A percentile compares a stretch with the other conserved stretches of the same genome.
Conservation (phyloP, 31 red algal genomes). For the Endocladia muricata region DNA sequence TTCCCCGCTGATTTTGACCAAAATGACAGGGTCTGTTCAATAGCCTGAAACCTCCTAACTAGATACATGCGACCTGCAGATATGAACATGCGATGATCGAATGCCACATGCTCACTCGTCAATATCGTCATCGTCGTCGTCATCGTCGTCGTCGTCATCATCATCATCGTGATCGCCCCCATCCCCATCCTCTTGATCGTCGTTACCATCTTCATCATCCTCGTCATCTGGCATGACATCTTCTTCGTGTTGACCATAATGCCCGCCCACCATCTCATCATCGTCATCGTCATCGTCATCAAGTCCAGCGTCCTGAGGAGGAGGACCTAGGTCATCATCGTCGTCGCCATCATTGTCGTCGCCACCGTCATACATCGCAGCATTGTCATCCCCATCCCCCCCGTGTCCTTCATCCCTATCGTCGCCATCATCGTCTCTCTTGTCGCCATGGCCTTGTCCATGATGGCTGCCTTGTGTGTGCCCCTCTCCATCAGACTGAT, state of each 20-base stretch:
- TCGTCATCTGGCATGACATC: conserved; percentile 15
- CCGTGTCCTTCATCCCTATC: conserved; percentile 13
- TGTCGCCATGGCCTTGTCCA: conserved; percentile 13
- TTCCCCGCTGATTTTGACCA: too few species aligned
- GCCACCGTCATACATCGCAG: conserved; percentile 17
- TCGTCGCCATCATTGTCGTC: conserved; percentile 24
- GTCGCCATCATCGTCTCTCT: conserved; percentile 21
- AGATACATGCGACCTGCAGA: too few species aligned
- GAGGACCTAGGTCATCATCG: not conserved
- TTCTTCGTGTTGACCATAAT: conserved; percentile 10
- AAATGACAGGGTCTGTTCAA: too few species aligned
- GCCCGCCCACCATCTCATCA: not conserved
- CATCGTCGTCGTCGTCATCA: conserved; percentile 28
- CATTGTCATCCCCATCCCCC: conserved; percentile 31
- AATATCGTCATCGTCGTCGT: conserved; percentile 26
- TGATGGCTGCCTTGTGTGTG: conserved; percentile 11
- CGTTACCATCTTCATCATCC: conserved; percentile 24
- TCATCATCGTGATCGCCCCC: conserved; percentile 20
- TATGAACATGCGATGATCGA: too few species aligned
- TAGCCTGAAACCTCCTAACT: too few species aligned
- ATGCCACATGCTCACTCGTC: conserved; percentile 33
- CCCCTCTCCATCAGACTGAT: conserved; percentile 23
- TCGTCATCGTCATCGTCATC: conserved; percentile 41
- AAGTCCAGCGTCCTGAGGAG: conserved; percentile 17
- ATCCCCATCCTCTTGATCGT: conserved; percentile 14